Evolutionary conservation across 305 asterid species (phyloP), one percentile per base, ranked within the genome.

Genomic region (Rubia tinctorum): DNA sequence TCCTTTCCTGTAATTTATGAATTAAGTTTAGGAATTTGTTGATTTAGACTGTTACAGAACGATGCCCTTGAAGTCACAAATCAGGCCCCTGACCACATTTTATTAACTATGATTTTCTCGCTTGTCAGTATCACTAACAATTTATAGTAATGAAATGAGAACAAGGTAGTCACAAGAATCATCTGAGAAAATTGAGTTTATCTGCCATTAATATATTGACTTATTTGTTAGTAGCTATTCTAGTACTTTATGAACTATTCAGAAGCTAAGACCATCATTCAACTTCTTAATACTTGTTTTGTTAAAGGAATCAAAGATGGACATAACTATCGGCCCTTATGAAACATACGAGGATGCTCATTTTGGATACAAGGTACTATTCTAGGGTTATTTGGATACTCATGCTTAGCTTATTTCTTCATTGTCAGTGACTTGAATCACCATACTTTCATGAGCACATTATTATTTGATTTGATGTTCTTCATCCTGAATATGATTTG

Each of bases 311-410:
- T 95, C 99, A 62, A 90, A 87, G 88, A 85, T 95, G 85, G 99
- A 95, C 80, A 72, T 95, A 73, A 95, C 99, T 61, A 90, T 92
- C 74, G 99, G 99, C 30, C 99, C 99, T 7, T 95, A 95, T 71
- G 99, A 95, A 90, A 95, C 99, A 7, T 95, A 92, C 68, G 99
- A 95, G 88, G 99, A 95, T 77, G 66, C 87, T 76, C 82, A 90
- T 62, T 95, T 95, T 71, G 99, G 99, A 69, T 92, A 92, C 83
- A 92, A 95, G 99, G 99, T 94, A 93, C 63, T 78, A 37, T 58
- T 23, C 34, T 8, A 6, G 30, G 23, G 5, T 34, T n/a, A 70
- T 55, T 70, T 34, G 45, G 53, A n/a, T 30, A 37, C 10, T 23
- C 23, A 39, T 68, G 14, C n/a, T 68, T 69, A 51, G 72, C 34